phyloP scores from a whole-genome alignment of 73 alveolate genomes.

The Effrenium voratum region DNA sequence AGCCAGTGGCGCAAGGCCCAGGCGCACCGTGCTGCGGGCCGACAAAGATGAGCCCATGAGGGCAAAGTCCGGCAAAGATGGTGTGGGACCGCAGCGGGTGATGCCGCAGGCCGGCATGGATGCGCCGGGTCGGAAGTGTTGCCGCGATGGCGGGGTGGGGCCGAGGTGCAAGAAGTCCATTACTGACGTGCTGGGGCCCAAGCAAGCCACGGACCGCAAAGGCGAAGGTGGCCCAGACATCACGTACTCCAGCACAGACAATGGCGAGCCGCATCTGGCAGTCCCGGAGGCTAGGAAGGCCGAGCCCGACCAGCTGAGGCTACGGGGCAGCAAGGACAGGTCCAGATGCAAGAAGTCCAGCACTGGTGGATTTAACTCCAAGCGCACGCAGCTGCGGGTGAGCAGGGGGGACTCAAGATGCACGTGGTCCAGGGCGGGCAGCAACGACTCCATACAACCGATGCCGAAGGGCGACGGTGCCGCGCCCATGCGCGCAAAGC shows the following conservation, averaged over 20 bases:
- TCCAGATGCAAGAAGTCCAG: conserved; percentile 25
- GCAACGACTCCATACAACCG: not conserved
- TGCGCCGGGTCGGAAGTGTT: not conserved
- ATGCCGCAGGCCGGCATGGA: not conserved
- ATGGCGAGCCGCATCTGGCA: not conserved
- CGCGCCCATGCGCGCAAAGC: not conserved
- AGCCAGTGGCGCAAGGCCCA: not conserved
- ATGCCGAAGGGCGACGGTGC: not conserved
- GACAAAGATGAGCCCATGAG: not conserved
- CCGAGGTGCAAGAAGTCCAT: not conserved
- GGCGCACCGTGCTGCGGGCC: not conserved
- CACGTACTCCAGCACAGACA: not conserved
- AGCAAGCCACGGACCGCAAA: not conserved
- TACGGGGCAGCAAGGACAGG: not conserved
- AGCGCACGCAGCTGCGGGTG: not conserved
- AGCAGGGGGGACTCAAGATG: not conserved
- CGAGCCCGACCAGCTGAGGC: not conserved
- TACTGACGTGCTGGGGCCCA: not conserved
- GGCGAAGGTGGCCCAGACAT: not conserved
- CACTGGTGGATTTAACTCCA: not conserved
- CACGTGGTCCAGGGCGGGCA: conserved; percentile 7
- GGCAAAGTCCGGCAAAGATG: not conserved
- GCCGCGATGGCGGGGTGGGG: not conserved
- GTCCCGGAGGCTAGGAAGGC: not conserved
- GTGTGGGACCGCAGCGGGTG: not conserved